Evolutionary conservation across 2,329 filamentous ascomycete genomes (phyloP).

Genomic region (Fusarium mundagurra): DNA sequence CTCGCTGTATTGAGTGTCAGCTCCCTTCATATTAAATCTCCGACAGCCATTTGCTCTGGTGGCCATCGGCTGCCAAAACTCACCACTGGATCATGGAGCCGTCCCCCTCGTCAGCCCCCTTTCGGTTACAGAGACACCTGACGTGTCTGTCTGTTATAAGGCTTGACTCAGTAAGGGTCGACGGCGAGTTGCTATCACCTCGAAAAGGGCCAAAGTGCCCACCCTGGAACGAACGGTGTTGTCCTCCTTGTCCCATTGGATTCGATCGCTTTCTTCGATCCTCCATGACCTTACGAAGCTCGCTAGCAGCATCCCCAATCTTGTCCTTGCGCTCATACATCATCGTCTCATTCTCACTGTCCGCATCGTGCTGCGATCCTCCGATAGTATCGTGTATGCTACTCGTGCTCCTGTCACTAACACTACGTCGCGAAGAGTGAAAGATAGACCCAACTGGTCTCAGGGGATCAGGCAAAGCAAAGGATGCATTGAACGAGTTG

Average conservation of each 20-base stretch:
- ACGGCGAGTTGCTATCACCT: slow-evolving; percentile 60
- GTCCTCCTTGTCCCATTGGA: slow-evolving; percentile 46
- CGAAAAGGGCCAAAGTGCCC: slow-evolving; percentile 48
- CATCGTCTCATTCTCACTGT: slow-evolving; percentile 70
- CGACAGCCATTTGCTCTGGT: background rate
- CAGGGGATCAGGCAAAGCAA: slow-evolving; percentile 64
- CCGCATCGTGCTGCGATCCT: slow-evolving; percentile 53
- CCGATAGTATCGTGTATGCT: slow-evolving; percentile 51
- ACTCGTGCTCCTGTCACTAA: slow-evolving; percentile 61
- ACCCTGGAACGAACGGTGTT: slow-evolving; percentile 47
- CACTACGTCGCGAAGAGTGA: slow-evolving; percentile 57
- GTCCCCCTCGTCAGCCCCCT: slow-evolving; percentile 56
- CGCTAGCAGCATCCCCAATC: slow-evolving; percentile 67
- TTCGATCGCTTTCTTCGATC: slow-evolving; percentile 57
- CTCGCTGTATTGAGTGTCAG: slow-evolving; percentile 57
- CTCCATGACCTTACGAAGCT: slow-evolving; percentile 67
- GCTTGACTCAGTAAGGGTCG: slow-evolving; percentile 60
- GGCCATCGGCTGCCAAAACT: slow-evolving; percentile 35
- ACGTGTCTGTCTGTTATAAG: slow-evolving; percentile 56
- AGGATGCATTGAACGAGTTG: slow-evolving; percentile 63
- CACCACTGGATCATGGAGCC: slow-evolving; percentile 73
- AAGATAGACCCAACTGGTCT: slow-evolving; percentile 61
- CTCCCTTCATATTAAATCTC: background rate
- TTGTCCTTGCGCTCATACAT: slow-evolving; percentile 57
- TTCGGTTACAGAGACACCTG: slow-evolving; percentile 66